Base-by-base conservation (phyloP, 257 asterid genomes). In the Solanum commersonii region DNA sequence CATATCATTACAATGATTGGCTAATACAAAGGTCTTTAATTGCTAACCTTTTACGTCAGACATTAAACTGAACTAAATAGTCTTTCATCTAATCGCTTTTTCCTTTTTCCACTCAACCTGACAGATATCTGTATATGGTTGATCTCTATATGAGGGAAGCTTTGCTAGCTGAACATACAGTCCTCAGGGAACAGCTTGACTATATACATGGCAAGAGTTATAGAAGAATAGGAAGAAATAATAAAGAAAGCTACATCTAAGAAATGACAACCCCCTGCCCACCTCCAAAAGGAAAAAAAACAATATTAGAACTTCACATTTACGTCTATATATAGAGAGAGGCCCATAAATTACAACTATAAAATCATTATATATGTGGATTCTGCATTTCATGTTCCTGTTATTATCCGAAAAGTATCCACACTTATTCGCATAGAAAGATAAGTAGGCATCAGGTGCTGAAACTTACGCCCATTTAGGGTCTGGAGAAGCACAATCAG, bases 381-480 rank as follows among this genome's bases (percentile, higher is more conserved):
- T 27, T 81, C 20, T 49, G 85, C 68, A 46, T 31, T 49, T 82
- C 86, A 23, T 46, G 38, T 76, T 46, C 68, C 68, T 49, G 70
- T 18, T 82, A 31, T 82, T 18, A 82, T 49, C 70, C 86, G 12
- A 82, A 82, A 82, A 49, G 68, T 20, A 90, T 81, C 60, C 23
- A 71, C 84, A 83, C 74, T 60, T 40, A 16, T 67, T 35, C 31
- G 71, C n/a, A 67, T 16, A 65, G 63, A 40, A 67, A 73, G 16
- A 44, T 86, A 8, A 37, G 56, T 52, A 83, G 83, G 60, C 71
- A 88, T 83, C 11, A 27, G 70, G 42, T 81, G 72, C 74, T 83
- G 82, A 87, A 81, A 94, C 99, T 94, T 96, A 97, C 99, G 99
- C 99, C 99, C 99, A 97, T 94, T 96, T 97, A 65, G 99, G 99